A percentile compares a stretch with the other conserved stretches of the same genome.
phyloP scores from a whole-genome alignment of 1,284 basidiomycete genomes.

The Ustilago tritici region DNA sequence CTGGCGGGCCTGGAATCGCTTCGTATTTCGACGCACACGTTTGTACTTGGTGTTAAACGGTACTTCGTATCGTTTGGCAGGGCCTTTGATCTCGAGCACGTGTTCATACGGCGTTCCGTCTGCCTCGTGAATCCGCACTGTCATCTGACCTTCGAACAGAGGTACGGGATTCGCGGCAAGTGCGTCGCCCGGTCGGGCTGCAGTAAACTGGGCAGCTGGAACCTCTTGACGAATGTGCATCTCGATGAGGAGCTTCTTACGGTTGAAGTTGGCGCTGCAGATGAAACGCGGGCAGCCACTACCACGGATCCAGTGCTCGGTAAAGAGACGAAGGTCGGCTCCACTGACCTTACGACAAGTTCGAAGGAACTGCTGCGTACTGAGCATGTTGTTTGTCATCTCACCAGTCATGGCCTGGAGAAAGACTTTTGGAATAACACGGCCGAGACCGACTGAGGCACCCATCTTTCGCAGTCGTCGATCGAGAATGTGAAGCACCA shows the following conservation, averaged over 20 bases:
- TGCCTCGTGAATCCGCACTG: conserved; percentile 97
- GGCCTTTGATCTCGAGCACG: conserved; percentile 87
- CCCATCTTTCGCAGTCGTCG: conserved; percentile 92
- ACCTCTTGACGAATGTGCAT: conserved; percentile 90
- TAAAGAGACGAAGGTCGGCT: conserved; percentile 84
- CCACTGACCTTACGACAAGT: conserved; percentile 90
- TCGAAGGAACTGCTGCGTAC: conserved; percentile 89
- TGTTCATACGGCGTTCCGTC: conserved; percentile 99
- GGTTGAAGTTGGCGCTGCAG: conserved; percentile 91
- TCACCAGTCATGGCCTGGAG: conserved; percentile 93
- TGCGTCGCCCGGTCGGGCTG: conserved; percentile 62
- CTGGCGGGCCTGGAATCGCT: conserved; percentile 92
- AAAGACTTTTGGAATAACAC: conserved; percentile 94
- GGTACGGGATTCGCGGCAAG: conserved; percentile 71
- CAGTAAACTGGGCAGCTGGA: conserved; percentile 74
- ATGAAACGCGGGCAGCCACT: conserved; percentile 94
- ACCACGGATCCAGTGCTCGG: conserved; percentile 98
- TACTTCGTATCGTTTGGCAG: conserved; percentile 92
- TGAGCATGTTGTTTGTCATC: conserved; percentile 80
- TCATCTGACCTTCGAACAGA: conserved; percentile 82
- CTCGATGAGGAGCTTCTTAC: conserved; percentile 98
- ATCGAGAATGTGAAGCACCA: conserved; percentile 95
- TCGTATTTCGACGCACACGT: conserved; percentile 91
- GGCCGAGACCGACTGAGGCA: conserved; percentile 90
- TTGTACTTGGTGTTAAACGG: conserved; percentile 99